Conservation (phyloP, 2,329 filamentous ascomycete species). For the Cyphellophora europaea region DNA sequence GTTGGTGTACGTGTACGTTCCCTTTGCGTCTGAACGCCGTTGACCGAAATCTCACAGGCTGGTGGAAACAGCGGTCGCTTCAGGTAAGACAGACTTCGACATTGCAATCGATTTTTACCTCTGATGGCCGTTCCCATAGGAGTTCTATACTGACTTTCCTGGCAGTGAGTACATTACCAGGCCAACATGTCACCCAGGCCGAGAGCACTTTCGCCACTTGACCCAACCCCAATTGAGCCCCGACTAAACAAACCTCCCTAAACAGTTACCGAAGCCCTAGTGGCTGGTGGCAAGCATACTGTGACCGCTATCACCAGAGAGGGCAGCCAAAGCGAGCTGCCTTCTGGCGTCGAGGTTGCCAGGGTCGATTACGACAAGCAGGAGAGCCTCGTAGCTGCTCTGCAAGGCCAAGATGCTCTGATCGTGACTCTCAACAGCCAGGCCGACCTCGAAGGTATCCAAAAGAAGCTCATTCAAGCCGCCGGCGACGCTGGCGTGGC, state of each 20-base stretch:
- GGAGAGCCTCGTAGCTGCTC: slow-evolving; percentile 37
- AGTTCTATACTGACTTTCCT: too few species aligned
- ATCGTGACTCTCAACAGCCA: slow-evolving; percentile 48
- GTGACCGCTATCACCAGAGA: slow-evolving; percentile 45
- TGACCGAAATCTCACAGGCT: too few species aligned
- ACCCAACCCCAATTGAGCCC: too few species aligned
- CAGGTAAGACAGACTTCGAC: too few species aligned
- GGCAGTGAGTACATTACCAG: too few species aligned
- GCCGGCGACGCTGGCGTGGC: slow-evolving; percentile 46
- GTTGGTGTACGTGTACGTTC: background rate
- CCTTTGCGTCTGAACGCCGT: too few species aligned
- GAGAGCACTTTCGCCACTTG: too few species aligned
- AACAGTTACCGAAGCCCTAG: slow-evolving; percentile 24
- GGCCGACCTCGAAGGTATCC: too few species aligned
- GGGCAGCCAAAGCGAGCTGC: slow-evolving; percentile 33
- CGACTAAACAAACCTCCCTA: background rate
- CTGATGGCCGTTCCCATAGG: too few species aligned
- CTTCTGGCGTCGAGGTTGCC: slow-evolving; percentile 29
- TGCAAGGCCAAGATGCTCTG: slow-evolving; percentile 47
- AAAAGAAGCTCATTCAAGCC: slow-evolving; percentile 45
- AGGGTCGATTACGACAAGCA: slow-evolving; percentile 38
- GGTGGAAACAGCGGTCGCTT: too few species aligned
- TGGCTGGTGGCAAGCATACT: slow-evolving; percentile 40
- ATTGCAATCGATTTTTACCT: too few species aligned
- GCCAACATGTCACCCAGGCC: too few species aligned